Evolutionary conservation across 768 basidiomycete genomes (phyloP).

Genomic region (Chalciporus pseudorubinellus): DNA sequence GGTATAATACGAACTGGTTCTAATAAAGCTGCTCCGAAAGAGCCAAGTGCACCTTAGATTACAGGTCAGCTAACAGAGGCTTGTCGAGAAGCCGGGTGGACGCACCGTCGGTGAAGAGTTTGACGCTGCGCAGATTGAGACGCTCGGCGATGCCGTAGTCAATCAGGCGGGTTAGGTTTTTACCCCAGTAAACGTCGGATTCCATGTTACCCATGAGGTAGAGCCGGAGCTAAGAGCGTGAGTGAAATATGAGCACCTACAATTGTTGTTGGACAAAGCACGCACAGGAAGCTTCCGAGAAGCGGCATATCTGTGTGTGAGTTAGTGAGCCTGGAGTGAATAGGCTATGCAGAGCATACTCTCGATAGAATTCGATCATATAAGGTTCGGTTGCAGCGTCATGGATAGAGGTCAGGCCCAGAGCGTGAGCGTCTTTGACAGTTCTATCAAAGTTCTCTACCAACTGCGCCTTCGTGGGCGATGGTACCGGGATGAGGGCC

Average conservation of each 20-base stretch:
- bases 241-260: neutral
- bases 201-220: slow-evolving; percentile 59
- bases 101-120: slow-evolving; percentile 74
- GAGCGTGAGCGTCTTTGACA: slow-evolving; percentile 64
- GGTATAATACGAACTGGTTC: slow-evolving; percentile 43
- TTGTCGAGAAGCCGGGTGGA: neutral
- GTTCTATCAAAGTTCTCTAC: slow-evolving; percentile 64
- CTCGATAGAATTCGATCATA: slow-evolving; percentile 61
- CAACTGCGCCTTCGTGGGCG: slow-evolving; percentile 54
- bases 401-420: slow-evolving; percentile 84
- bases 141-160: slow-evolving; percentile 55
- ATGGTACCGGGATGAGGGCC: slow-evolving; percentile 64
- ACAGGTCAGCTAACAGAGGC: slow-evolving; percentile 5
- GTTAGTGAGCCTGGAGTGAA: slow-evolving; percentile 1
- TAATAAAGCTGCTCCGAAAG: slow-evolving; percentile 87
- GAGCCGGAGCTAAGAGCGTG: slow-evolving; percentile 46
- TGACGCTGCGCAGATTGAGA: slow-evolving; percentile 63
- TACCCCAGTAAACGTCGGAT: slow-evolving; percentile 64
- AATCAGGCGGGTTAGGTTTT: slow-evolving; percentile 53
- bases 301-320: slow-evolving; percentile 58
- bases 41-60: slow-evolving; percentile 75
- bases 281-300: slow-evolving; percentile 65
- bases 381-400: slow-evolving; percentile 62
- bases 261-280: neutral
- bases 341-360: slow-evolving; percentile 34